Percentiles rank a stretch among this genome's conserved stretches.
These are phyloP conservation scores for Crucihimalaya himalaica DNA, from an alignment of 345 rosid genomes.

Conservation along the genomic window DNA sequence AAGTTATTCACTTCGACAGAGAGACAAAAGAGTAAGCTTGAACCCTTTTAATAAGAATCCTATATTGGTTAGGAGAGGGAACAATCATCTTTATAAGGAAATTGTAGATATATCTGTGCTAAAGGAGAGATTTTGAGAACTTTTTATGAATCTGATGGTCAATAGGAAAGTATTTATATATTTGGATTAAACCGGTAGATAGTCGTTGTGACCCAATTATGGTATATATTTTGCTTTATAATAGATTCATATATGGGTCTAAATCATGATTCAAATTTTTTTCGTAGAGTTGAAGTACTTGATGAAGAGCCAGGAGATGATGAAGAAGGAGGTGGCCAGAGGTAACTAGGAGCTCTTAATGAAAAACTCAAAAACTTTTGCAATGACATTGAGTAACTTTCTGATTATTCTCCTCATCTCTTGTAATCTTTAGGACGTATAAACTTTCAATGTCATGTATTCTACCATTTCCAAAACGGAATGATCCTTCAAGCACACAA, in stretches of 20 bases:
- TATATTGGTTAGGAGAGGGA: neutral
- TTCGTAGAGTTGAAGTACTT: slow-evolving; percentile 79
- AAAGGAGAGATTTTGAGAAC: neutral
- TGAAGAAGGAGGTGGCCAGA: slow-evolving; percentile 80
- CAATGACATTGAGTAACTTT: slow-evolving; percentile 12
- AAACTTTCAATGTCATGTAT: slow-evolving; percentile 74
- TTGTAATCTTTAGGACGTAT: slow-evolving; percentile 62
- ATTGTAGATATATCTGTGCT: neutral
- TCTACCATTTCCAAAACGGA: slow-evolving; percentile 79
- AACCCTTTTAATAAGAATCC: neutral
- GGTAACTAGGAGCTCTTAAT: slow-evolving; percentile 40
- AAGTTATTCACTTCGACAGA: slow-evolving; percentile 86
- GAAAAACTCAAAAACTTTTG: neutral
- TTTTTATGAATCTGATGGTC: neutral
- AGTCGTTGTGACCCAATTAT: neutral
- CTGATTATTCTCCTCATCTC: slow-evolving; percentile 8
- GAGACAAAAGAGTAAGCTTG: slow-evolving; percentile 87
- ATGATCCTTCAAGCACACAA: slow-evolving; percentile 62
- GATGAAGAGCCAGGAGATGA: slow-evolving; percentile 99
- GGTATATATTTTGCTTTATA: neutral
- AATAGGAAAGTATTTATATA: neutral
- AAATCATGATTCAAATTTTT: neutral
- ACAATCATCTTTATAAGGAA: neutral
- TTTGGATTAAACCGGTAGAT: neutral
- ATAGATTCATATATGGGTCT: slow-evolving; percentile 4